These are phyloP conservation scores for Rhytidiadelphus loreus DNA, from an alignment of 225 moss, liverwort and hornwort species.

Conservation along the genomic window DNA sequence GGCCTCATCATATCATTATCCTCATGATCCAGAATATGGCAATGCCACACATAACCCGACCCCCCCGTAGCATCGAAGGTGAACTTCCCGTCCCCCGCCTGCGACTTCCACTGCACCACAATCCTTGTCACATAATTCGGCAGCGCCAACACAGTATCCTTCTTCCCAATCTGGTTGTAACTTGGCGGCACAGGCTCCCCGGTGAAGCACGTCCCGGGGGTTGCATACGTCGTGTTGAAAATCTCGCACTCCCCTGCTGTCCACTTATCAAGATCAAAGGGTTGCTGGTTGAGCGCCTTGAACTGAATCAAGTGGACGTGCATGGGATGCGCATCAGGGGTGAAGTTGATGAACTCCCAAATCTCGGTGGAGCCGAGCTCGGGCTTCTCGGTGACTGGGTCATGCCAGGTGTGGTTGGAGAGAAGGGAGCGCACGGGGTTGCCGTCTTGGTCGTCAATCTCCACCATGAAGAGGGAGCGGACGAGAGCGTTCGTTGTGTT, in stretches of 20 bases:
- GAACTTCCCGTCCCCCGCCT: background rate
- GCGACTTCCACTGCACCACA: constrained; percentile 35
- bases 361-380: constrained; percentile 36
- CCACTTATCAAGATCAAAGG: constrained; percentile 1
- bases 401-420: background rate
- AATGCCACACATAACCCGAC: constrained; percentile 7
- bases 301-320: constrained; percentile 46
- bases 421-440: constrained; percentile 1
- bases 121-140: constrained; percentile 42
- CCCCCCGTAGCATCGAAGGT: background rate
- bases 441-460: constrained; percentile 4
- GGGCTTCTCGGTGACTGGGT: constrained; percentile 23
- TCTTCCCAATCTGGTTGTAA: constrained; percentile 40
- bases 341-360: constrained; percentile 59
- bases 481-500: background rate
- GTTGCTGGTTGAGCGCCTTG: constrained; percentile 29
- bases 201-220: constrained; percentile 11
- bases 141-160: constrained; percentile 36
- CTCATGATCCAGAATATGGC: constrained; percentile 10
- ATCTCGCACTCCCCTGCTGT: background rate
- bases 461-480: constrained; percentile 15
- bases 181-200: background rate
- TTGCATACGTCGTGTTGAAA: background rate
- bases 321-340: constrained; percentile 49
- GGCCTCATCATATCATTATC: constrained; percentile 16